These are phyloP conservation scores for Ophiostoma tasmaniense DNA, from an alignment of 2,329 filamentous ascomycete genomes.

Conservation along the genomic window DNA sequence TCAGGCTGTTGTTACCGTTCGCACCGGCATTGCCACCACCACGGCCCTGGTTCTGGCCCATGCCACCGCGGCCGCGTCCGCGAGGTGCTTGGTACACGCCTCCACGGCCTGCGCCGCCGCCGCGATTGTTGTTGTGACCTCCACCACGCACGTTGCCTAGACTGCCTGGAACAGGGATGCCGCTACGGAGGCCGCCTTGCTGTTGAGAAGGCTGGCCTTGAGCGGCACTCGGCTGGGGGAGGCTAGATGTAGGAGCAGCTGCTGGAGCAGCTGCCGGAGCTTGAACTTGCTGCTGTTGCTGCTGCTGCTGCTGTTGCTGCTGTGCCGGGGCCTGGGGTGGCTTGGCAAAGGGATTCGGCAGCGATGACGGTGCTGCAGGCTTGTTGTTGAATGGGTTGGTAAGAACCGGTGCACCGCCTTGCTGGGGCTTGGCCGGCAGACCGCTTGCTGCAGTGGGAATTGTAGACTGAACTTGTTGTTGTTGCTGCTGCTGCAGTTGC, in stretches of 20 bases:
- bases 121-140: conserved; percentile 16
- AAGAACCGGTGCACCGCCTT: not conserved
- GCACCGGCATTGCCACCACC: conserved; percentile 25
- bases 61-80: conserved; percentile 22
- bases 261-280: too few species aligned
- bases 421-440: not conserved
- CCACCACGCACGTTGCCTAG: conserved; percentile 21
- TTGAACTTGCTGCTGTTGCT: conserved; percentile 10
- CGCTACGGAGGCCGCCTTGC: conserved; percentile 16
- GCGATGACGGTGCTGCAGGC: not conserved
- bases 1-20: conserved; percentile 33
- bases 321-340: conserved; percentile 8
- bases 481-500: not conserved
- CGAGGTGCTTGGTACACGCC: conserved; percentile 25
- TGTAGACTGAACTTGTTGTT: not conserved
- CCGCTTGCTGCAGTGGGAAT: not conserved
- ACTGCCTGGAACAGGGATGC: conserved; percentile 22
- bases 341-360: conserved; percentile 22
- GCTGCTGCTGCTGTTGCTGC: conserved; percentile 8
- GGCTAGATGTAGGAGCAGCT: conserved; percentile 13
- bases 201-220: conserved; percentile 12
- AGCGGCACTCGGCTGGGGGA: conserved; percentile 14
- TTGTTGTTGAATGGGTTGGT: conserved; percentile 18
- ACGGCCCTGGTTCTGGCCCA: conserved; percentile 20
- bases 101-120: conserved; percentile 22